These are phyloP conservation scores for Pochonia chlamydosporia DNA, from an alignment of 2,329 filamentous ascomycete genomes.

Conservation along the genomic window DNA sequence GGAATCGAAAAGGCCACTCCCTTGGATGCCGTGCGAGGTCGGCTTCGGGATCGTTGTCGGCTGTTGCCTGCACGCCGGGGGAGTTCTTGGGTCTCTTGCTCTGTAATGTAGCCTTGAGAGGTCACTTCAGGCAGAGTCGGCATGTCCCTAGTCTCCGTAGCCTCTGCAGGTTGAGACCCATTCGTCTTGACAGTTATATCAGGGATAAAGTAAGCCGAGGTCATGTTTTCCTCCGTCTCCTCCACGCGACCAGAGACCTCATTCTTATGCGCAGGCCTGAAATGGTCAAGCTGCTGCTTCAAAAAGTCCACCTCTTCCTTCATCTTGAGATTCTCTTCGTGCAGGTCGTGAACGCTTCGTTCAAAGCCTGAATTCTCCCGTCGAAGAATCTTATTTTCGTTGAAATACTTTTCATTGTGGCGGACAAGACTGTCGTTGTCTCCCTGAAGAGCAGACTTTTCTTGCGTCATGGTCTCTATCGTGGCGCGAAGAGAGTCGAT, in stretches of 20 bases:
- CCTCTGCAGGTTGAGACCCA: conserved; percentile 23
- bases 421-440: conserved; percentile 48
- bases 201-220: conserved; percentile 52
- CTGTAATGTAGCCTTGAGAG: conserved; percentile 25
- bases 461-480: conserved; percentile 31
- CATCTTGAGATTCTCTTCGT: conserved; percentile 40
- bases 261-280: conserved; percentile 30
- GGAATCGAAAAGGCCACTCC: conserved; percentile 36
- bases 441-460: conserved; percentile 39
- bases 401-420: conserved; percentile 50
- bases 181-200: conserved; percentile 50
- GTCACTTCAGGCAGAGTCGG: conserved; percentile 23
- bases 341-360: conserved; percentile 38
- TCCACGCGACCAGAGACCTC: conserved; percentile 28
- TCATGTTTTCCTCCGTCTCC: conserved; percentile 47
- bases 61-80: conserved; percentile 22
- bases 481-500: conserved; percentile 33
- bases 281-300: conserved; percentile 39
- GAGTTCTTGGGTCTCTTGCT: conserved; percentile 19
- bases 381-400: conserved; percentile 43
- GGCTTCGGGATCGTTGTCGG: conserved; percentile 23
- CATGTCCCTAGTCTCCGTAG: conserved; percentile 25
- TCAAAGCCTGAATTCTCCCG: conserved; percentile 44
- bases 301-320: conserved; percentile 41
- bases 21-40: conserved; percentile 15